These are phyloP conservation scores for Naganishia vaughanmartiniae DNA, from an alignment of 768 basidiomycete species.

Conservation along the genomic window DNA sequence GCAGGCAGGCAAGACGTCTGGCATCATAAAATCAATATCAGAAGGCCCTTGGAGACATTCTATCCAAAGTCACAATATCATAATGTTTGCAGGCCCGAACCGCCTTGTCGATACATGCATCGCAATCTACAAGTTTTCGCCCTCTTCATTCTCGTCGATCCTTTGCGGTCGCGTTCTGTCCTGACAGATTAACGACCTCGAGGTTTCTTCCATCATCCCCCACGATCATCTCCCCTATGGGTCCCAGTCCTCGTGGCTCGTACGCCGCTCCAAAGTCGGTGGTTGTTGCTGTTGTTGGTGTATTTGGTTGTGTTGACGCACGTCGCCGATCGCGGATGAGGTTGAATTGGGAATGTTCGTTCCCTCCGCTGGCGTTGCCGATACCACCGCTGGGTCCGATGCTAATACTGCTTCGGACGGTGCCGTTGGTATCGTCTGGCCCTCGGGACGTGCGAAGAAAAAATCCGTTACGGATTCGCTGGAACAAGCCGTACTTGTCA, in stretches of 20 bases:
- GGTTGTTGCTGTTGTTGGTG: conserved; percentile 1
- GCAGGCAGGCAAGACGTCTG: too few relatives aligned
- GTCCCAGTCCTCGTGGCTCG: conserved; percentile 8
- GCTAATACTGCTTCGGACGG: conserved; percentile 21
- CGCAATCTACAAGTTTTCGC: not conserved
- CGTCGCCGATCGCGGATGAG: conserved; percentile 22
- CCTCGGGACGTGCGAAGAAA: conserved; percentile 50
- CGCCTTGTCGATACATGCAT: not conserved
- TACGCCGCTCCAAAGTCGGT: not conserved
- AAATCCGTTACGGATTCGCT: conserved; percentile 52
- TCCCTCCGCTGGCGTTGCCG: conserved; percentile 5
- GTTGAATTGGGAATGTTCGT: conserved; percentile 12
- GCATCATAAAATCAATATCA: too few relatives aligned
- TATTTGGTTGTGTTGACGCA: conserved; percentile 10
- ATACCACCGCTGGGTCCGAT: not conserved
- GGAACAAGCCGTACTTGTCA: not conserved
- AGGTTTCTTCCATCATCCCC: not conserved
- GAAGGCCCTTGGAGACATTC: too few relatives aligned
- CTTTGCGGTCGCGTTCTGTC: not conserved
- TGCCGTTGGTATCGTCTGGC: conserved; percentile 12
- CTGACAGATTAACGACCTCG: conserved; percentile 5
- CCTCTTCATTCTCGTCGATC: not conserved
- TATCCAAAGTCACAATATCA: too few relatives aligned
- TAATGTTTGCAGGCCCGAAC: not conserved
- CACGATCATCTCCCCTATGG: not conserved